A percentile compares a stretch with the other conserved stretches of the same genome.
These are phyloP conservation scores for Adansonia digitata DNA, from an alignment of 345 rosid species.

Conservation along the genomic window DNA sequence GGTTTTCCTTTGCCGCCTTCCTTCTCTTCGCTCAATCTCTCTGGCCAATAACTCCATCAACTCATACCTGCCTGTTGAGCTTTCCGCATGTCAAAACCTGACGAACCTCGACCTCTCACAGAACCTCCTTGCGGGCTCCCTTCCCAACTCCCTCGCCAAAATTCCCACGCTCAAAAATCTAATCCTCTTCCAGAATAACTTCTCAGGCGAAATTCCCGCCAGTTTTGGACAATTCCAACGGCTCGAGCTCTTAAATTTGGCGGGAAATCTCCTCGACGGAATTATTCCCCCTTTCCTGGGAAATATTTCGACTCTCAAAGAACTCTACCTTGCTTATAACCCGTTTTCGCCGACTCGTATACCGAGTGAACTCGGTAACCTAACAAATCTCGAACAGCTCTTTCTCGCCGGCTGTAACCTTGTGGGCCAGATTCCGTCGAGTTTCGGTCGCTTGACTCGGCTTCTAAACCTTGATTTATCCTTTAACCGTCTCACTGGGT, in stretches of 20 bases:
- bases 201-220: conserved; percentile 52
- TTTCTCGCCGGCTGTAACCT: conserved; percentile 55
- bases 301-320: conserved; percentile 53
- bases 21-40: conserved; percentile 40
- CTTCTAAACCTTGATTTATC: conserved; percentile 56
- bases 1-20: conserved; percentile 61
- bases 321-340: conserved; percentile 57
- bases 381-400: conserved; percentile 50
- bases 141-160: conserved; percentile 53
- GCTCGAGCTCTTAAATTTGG: conserved; percentile 50
- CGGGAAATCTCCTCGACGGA: conserved; percentile 50
- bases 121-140: conserved; percentile 46
- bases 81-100: conserved; percentile 49
- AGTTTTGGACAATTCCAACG: conserved; percentile 42
- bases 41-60: conserved; percentile 53
- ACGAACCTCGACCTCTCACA: conserved; percentile 30
- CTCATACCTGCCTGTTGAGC: conserved; percentile 48
- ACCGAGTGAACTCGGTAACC: conserved; percentile 48
- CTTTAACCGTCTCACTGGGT: conserved; percentile 48
- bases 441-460: conserved; percentile 29
- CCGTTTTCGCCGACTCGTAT: conserved; percentile 41
- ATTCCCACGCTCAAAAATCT: conserved; percentile 41
- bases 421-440: conserved; percentile 51
- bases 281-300: conserved; percentile 49
- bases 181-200: conserved; percentile 49